Conservation (phyloP, 1,284 basidiomycete genomes). For the Cutaneotrichosporon sp. region DNA sequence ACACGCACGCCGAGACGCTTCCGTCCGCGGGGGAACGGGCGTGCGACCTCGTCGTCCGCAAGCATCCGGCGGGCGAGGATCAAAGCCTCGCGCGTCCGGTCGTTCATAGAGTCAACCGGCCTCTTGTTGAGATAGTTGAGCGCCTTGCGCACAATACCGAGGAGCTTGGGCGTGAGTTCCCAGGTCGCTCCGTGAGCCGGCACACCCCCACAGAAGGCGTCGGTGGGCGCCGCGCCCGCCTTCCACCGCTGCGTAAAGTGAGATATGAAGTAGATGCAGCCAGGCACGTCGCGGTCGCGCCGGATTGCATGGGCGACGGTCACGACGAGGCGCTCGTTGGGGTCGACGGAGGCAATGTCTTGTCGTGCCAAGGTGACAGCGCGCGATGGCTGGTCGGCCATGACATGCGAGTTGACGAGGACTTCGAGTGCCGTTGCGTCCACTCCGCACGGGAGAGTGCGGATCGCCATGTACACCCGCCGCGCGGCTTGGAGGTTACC, state of each 20-base stretch:
- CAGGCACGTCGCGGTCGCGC: conserved; percentile 12
- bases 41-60: conserved; percentile 13
- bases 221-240: not conserved
- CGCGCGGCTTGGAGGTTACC: conserved; percentile 14
- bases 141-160: conserved; percentile 10
- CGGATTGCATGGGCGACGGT: conserved; percentile 20
- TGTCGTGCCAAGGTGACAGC: conserved; percentile 15
- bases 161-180: conserved; percentile 14
- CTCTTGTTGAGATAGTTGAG: conserved; percentile 20
- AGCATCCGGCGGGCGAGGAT: conserved; percentile 19
- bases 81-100: conserved; percentile 9
- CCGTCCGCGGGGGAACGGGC: conserved; percentile 9
- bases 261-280: conserved; percentile 22
- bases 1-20: conserved; percentile 4
- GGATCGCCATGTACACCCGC: conserved; percentile 12
- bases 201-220: not conserved
- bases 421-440: conserved; percentile 16
- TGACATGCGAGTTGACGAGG: conserved; percentile 12
- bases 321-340: conserved; percentile 15
- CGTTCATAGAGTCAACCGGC: not conserved
- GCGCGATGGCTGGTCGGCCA: not conserved
- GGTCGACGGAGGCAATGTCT: conserved; percentile 12
- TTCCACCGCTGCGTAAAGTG: conserved; percentile 12
- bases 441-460: not conserved
- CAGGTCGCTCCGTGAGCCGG: not conserved